Evolutionary conservation across 352 stramenopile genomes (phyloP), one percentile per base, ranked within the genome.

Genomic region (Pythium monospermum): DNA sequence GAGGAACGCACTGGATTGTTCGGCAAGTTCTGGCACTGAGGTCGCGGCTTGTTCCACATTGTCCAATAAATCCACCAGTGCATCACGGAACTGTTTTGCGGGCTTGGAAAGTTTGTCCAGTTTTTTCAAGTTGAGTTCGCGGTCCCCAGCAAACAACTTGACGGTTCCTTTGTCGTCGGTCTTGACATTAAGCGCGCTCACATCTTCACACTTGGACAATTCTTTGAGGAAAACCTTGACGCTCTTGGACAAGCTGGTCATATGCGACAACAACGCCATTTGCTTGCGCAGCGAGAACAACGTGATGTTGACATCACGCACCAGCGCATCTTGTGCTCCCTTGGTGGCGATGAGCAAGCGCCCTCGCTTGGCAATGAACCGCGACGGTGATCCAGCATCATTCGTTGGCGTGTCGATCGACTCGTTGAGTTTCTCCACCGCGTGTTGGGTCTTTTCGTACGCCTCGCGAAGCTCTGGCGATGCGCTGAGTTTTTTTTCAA

Each of bases 31-130:
- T 1, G 72, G 72, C 25, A 83, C 61, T 3, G 69, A 79, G 7
- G 51, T 71, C 22, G 57, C 72, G 0, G 72, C 72, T 0, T 67
- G 77, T 50, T 78, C 23, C 1, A 80, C 56, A 48, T 83, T 83
- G 7, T 83, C 69, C n/a, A 83, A 36, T 15, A 83, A 47, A 15
- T 78, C 72, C 6, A 71, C 59, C 22, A 83, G 43, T 21, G 72
- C 72, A 11, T 83, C 72, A 4, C 69, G 66, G n/a, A 83, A 62
- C 41, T 76, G 64, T 8, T 39, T 37, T 7, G 62, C 69, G 2
- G 69, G 72, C 27, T 64, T 50, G 6, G 67, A 68, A 0, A 83
- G 61, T n/a, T 74, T 73, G 40, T 76, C 57, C 16, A 78, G 55
- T 48, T 69, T 73, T 18, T 64, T 68, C n/a, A 79, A 30, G 43